Evolutionary conservation across 1,139 yeast genomes (phyloP), one percentile per base, ranked within the genome.

Genomic region (Yamadazyma jaroonii): DNA sequence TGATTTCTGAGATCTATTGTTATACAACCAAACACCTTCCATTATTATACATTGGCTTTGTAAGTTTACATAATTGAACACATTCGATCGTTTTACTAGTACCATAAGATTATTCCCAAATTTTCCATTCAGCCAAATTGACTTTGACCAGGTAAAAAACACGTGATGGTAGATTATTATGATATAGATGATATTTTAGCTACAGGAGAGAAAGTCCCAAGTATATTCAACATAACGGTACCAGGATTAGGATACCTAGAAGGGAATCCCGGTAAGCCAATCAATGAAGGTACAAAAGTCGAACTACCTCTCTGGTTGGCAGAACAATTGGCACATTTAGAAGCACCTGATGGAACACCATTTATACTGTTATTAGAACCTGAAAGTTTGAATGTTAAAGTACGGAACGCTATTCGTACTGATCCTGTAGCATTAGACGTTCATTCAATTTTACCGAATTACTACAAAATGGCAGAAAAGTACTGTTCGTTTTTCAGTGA

Each of bases 291-390:
- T 31, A 72, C 95, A 2, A 81, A 81, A 51, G 56, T 88, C 4
- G 94, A 86, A 42, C 67, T 92, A 29, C 97, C 98, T 1, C 59
- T 89, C 25, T 92, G 98, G 98, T 62, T 92, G 33, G 95, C 96
- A 0, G 82, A 81, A 46, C 75, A 85, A 4, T 62, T 92, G 30
- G 96, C 95, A 1, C 67, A 72, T 28, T 72, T 77, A 30, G 68
- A 67, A 11, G 64, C 57, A 28, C 62, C 60, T 11, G 61, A 63
- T 7, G 66, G 72, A 7, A 65, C 67, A 9, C 77, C 86, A n/a
- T 84, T 88, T 49, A 66, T 89, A 3, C 81, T 81, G 35, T 64
- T 89, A 35, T 59, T 78, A 17, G 79, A 77, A 35, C 96, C 97
- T 0, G 84, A 80, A 2, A 77, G 80, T 38, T 71, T 87, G 40